Base-by-base conservation (phyloP, 164 flowering plant species). In the Saururus chinensis region DNA sequence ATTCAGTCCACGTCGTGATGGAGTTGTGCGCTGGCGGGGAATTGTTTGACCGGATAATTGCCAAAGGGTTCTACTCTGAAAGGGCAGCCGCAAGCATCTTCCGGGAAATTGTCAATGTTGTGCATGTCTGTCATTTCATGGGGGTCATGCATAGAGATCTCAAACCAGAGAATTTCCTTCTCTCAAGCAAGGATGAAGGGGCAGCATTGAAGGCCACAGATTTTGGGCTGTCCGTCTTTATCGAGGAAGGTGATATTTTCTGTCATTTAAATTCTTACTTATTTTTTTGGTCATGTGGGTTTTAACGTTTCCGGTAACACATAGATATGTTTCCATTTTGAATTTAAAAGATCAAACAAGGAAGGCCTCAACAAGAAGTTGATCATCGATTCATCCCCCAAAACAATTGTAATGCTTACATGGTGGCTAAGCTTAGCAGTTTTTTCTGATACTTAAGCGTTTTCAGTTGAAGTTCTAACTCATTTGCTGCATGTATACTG, bases 141-240 rank as follows among this genome's bases (percentile, higher is more conserved):
- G 98, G 98, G 19, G 96, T 89, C 66, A 83, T 92, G 98, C 98
- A 92, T 69, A 75, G 98, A 26, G 98, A 92, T 65, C 81, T 91
- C 55, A 91, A 92, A 74, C 98, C 98, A 9, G 96, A 92, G 81
- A 92, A 92, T 75, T 92, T 92, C 85, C 76, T 92, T 80, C 72
- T 92, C 20, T 79, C 98, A 0, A 86, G 77, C 68, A 86, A 86
- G 77, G 82, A 71, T 41, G 92, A 84, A 60, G 68, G 72, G 60
- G 84, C 98, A 11, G 64, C 70, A 52, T 57, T 92, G 67, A 92
- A 92, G 77, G 95, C 98, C 7, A 92, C 97, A 0, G 98, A 89
- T 81, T 92, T 92, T 60, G 98, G 98, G 64, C 61, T 92, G 60
- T 92, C 98, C 0, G 96, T 92, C 20, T 92, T 88, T 70, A 88